Evolutionary conservation across 169 alveolate species (phyloP), one percentile per base, ranked within the genome.

Genomic region (Fabrea salina): DNA sequence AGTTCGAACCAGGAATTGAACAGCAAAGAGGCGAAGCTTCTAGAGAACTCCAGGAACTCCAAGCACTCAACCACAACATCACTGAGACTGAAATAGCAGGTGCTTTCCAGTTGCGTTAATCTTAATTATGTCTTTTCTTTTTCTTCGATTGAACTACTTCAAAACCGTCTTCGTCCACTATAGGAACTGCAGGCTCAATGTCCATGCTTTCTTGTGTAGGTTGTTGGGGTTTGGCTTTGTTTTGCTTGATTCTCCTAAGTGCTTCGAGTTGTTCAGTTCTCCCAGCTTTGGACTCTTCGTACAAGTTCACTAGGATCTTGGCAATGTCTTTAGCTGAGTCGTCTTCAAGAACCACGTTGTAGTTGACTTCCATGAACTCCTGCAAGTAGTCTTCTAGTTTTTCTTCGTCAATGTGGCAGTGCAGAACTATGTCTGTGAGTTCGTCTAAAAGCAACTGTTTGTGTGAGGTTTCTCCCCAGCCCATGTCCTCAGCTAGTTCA

Each of bases 41-140:
- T 6, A 64, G 75, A 64, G 75, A 64, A 64, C 75, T 64, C 27
- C 75, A 64, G n/a, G 75, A 51, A 19, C 75, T 64, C 27, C 75
- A 64, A n/a, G 75, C 75, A 19, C 54, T 64, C 19, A 64, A 64
- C 30, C 49, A 39, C 19, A 64, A 64, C 30, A 41, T 64, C 16
- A 64, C 75, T 7, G 75, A 64, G 41, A 37, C 75, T 37, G 75
- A 64, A 39, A 19, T 64, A 32, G 5, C 16, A 40, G 51, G 75
- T 2, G 57, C 75, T 25, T 40, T 64, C 4, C 75, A 64, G 19
- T 35, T 64, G 37, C 35, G 37, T 19, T 64, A 64, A n/a, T n/a
- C n/a, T 54, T 54, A 54, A 7, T 54, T 11, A 8, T 54, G 13
- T 11, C 30, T 64, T 40, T 64, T 64, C 56, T 64, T 64, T 37